phyloP scores from a whole-genome alignment of 306 rosid genomes.

The Ochetophila trinervis region DNA sequence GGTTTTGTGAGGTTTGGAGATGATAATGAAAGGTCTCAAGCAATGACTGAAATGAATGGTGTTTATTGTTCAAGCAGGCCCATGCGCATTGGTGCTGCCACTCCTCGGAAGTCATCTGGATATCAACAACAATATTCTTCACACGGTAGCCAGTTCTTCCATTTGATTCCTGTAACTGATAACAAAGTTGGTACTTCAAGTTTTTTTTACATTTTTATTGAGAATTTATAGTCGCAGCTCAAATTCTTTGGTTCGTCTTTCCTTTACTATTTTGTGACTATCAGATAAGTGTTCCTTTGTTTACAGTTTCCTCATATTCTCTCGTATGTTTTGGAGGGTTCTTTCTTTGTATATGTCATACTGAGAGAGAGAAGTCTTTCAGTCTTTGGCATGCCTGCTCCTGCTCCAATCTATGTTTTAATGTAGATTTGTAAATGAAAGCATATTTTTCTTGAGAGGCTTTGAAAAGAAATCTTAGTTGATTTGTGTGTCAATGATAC shows the following conservation, averaged over 20 bases:
- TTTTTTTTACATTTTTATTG: background rate
- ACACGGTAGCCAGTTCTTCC: constrained; percentile 46
- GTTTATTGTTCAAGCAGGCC: constrained; percentile 86
- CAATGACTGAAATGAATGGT: constrained; percentile 89
- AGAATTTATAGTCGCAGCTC: background rate
- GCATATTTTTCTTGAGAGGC: no score
- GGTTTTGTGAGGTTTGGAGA: constrained; percentile 98
- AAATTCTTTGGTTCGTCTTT: no score
- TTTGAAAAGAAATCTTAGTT: no score
- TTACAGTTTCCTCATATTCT: no score
- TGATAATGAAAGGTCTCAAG: constrained; percentile 76
- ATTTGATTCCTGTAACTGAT: constrained; percentile 15
- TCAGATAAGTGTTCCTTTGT: no score
- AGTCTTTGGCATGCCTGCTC: no score
- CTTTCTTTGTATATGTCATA: no score
- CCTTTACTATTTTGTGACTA: no score
- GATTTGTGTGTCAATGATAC: background rate
- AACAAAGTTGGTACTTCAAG: background rate
- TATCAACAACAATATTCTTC: constrained; percentile 53
- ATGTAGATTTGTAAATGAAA: no score
- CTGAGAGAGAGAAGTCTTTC: no score
- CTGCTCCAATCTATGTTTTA: no score
- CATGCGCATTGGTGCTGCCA: constrained; percentile 95
- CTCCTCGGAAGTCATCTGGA: constrained; percentile 91
- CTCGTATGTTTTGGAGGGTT: no score